Conservation (phyloP, 371 early-diverging fungal genomes). For the Lichtheimia ramosa region DNA sequence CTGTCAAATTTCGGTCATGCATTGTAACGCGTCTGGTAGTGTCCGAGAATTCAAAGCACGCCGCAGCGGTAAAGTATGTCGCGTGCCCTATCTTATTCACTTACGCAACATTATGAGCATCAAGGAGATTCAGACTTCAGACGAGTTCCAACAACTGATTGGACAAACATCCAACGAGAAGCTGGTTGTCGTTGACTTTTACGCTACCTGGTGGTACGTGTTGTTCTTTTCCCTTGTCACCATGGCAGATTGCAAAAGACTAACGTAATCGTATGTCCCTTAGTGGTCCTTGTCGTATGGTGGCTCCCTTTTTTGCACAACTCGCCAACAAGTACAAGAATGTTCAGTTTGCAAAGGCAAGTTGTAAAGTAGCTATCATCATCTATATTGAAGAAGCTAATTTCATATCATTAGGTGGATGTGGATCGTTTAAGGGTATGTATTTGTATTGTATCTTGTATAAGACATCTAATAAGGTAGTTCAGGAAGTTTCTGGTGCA, state of each 20-base stretch:
- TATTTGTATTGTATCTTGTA: neutral
- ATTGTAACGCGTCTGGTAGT: no score
- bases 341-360: conserved; percentile 60
- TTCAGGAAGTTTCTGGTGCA: conserved; percentile 26
- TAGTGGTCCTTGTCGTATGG: conserved; percentile 61
- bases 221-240: neutral
- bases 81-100: neutral
- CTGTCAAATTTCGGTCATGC: no score
- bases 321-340: conserved; percentile 52
- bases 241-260: neutral
- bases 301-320: conserved; percentile 58
- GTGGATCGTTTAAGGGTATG: conserved; percentile 51
- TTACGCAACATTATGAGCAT: conserved; percentile 6
- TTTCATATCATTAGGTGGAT: conserved; percentile 44
- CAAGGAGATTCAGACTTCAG: conserved; percentile 15
- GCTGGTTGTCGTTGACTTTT: conserved; percentile 59
- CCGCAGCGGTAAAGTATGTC: neutral
- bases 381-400: no score
- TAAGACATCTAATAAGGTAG: neutral
- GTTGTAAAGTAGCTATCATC: no score
- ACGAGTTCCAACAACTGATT: conserved; percentile 36
- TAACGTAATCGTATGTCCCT: neutral
- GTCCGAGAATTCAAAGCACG: no score
- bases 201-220: conserved; percentile 55
- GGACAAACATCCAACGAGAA: conserved; percentile 22